Evolutionary conservation across 2,329 filamentous ascomycete species (phyloP).

Genomic region (Lasiodiplodia theobromae): DNA sequence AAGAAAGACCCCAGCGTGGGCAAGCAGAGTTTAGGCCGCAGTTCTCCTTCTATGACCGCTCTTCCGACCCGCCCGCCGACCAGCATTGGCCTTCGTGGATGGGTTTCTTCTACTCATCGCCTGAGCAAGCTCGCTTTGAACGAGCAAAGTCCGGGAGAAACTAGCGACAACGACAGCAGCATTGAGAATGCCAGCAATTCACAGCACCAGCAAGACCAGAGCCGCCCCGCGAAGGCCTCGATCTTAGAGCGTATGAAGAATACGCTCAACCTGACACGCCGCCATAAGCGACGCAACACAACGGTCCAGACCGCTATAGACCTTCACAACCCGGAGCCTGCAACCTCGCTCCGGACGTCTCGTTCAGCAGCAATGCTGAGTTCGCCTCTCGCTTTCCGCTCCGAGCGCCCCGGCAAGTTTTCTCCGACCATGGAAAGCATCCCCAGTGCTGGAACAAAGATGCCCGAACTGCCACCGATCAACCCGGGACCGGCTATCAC

Average conservation of each 20-base stretch:
- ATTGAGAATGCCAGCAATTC: not conserved
- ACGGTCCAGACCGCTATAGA: constrained; percentile 1
- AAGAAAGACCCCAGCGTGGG: too few species aligned
- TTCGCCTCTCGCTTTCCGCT: not conserved
- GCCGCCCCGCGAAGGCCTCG: not conserved
- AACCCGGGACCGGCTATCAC: not conserved
- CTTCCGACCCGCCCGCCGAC: not conserved
- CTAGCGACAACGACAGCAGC: not conserved
- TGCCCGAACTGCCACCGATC: not conserved
- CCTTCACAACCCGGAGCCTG: not conserved
- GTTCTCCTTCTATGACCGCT: not conserved
- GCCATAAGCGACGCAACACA: constrained; percentile 1
- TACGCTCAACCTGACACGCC: not conserved
- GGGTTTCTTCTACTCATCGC: not conserved
- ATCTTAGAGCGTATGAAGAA: constrained; percentile 1
- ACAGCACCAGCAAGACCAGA: not conserved
- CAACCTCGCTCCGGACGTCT: not conserved
- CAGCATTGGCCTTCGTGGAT: not conserved
- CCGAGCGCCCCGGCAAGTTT: not conserved
- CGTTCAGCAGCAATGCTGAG: not conserved
- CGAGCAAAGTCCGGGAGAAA: not conserved
- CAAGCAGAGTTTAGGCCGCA: not conserved
- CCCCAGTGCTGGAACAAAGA: not conserved
- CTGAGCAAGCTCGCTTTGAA: constrained; percentile 2
- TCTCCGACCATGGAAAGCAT: not conserved